Percentiles rank a stretch among this genome's conserved stretches.
These are phyloP conservation scores for Talaromyces sp. DNA, from an alignment of 2,329 filamentous ascomycete species.

Conservation along the genomic window DNA sequence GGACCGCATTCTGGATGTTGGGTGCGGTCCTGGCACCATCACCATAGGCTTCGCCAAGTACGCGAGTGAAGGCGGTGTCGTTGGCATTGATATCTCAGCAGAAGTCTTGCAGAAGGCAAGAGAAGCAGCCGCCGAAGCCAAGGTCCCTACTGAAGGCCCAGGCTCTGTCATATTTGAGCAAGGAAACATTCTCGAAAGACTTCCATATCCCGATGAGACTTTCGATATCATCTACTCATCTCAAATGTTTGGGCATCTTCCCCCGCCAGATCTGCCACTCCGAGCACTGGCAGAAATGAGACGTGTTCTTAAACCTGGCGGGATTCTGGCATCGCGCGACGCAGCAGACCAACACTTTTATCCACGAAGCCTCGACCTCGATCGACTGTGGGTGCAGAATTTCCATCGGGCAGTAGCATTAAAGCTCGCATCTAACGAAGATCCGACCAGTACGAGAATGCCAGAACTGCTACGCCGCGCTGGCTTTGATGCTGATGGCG, in stretches of 20 bases:
- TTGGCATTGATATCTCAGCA: conserved; percentile 34
- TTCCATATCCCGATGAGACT: conserved; percentile 42
- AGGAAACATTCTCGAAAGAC: conserved; percentile 40
- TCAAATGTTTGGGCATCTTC: conserved; percentile 57
- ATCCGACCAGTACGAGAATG: conserved; percentile 25
- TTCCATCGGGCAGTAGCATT: conserved; percentile 9
- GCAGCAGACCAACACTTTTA: conserved; percentile 31
- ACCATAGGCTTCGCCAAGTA: conserved; percentile 38
- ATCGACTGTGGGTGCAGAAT: conserved; percentile 30
- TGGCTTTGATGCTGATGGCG: conserved; percentile 29
- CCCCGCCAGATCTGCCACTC: conserved; percentile 44
- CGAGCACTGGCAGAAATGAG: conserved; percentile 53
- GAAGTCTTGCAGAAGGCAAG: conserved; percentile 33
- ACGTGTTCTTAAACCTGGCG: conserved; percentile 51
- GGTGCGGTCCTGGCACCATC: conserved; percentile 46
- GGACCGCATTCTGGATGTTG: conserved; percentile 43
- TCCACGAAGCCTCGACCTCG: conserved; percentile 29
- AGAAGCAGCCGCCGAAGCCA: conserved; percentile 21
- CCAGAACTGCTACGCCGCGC: conserved; percentile 31
- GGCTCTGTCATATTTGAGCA: conserved; percentile 30
- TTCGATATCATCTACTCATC: conserved; percentile 61
- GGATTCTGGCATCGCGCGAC: conserved; percentile 52
- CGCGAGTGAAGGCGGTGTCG: conserved; percentile 36
- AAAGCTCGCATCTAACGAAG: conserved; percentile 22
- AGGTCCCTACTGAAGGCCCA: conserved; percentile 28